phyloP scores from a whole-genome alignment of 192 early-diverging fungal genomes.

The Chytriomyces hyalinus region DNA sequence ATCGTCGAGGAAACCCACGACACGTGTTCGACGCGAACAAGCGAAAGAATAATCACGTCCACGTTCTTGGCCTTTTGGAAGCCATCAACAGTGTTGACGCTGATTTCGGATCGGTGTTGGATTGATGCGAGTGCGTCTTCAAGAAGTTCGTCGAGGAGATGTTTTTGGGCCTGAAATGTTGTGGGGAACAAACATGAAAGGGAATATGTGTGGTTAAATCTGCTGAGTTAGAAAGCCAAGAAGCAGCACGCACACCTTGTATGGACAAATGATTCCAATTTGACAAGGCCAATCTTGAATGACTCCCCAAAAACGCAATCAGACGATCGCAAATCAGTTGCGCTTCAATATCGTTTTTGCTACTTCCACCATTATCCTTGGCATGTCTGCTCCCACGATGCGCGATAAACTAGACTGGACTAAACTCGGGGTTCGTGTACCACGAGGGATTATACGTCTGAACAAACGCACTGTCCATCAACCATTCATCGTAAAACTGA shows the following conservation, averaged over 20 bases:
- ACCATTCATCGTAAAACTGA: conserved; percentile 21
- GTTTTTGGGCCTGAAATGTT: conserved; percentile 15
- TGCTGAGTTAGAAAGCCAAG: neutral
- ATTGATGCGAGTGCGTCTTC: neutral
- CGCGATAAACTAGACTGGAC: conserved; percentile 16
- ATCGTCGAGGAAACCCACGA: conserved; percentile 27
- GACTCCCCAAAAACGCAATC: neutral
- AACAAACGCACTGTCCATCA: conserved; percentile 18
- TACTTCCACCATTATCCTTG: conserved; percentile 16
- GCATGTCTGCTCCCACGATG: conserved; percentile 12
- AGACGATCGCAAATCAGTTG: conserved; percentile 11
- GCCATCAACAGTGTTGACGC: conserved; percentile 28
- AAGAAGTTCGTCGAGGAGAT: neutral
- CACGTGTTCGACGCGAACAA: conserved; percentile 5
- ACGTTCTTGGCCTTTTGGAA: conserved; percentile 32
- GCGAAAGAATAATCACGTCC: conserved; percentile 22
- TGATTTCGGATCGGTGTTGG: neutral
- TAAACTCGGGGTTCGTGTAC: conserved; percentile 13
- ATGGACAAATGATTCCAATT: conserved; percentile 31
- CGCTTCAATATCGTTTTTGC: conserved; percentile 21
- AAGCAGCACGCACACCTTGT: conserved; percentile 2
- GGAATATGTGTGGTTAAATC: neutral
- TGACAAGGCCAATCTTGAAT: neutral
- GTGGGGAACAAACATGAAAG: neutral
- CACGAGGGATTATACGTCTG: conserved; percentile 11